A percentile compares a stretch with the other conserved stretches of the same genome.
These are phyloP conservation scores for Dissophora globulifera DNA, from an alignment of 192 early-diverging fungal genomes.

Conservation along the genomic window DNA sequence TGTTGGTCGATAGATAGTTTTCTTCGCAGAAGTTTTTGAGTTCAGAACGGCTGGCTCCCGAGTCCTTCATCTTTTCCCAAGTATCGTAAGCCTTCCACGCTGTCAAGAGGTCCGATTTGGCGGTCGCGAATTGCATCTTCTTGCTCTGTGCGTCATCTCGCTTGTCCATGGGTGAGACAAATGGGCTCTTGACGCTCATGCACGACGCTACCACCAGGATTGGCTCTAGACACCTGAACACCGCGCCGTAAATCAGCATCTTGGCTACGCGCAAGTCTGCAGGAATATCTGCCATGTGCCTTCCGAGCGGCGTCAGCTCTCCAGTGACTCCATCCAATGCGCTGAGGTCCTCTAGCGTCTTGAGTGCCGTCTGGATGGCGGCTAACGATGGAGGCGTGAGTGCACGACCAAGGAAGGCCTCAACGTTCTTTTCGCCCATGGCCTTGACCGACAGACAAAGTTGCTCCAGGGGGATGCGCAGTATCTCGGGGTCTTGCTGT, in stretches of 20 bases:
- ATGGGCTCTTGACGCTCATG: constrained; percentile 68
- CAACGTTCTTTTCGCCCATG: constrained; percentile 70
- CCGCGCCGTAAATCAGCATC: constrained; percentile 77
- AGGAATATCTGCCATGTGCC: constrained; percentile 75
- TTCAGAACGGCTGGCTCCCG: constrained; percentile 28
- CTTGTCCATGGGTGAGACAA: constrained; percentile 50
- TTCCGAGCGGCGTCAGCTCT: constrained; percentile 75
- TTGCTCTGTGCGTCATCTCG: constrained; percentile 46
- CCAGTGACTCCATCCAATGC: constrained; percentile 61
- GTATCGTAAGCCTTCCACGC: constrained; percentile 57
- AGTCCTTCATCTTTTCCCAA: constrained; percentile 53
- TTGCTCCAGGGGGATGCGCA: constrained; percentile 85
- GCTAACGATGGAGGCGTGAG: constrained; percentile 73
- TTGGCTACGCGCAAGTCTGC: constrained; percentile 84
- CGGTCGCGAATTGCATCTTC: constrained; percentile 52
- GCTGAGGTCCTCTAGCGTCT: constrained; percentile 67
- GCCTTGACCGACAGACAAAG: constrained; percentile 78
- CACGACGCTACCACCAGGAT: constrained; percentile 74
- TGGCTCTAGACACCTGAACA: constrained; percentile 79
- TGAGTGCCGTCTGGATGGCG: constrained; percentile 67
- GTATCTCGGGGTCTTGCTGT: constrained; percentile 79
- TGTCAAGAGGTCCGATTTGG: constrained; percentile 54
- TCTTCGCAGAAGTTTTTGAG: constrained; percentile 53
- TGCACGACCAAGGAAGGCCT: constrained; percentile 63
- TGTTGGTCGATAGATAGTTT: constrained; percentile 73